Base-by-base conservation (phyloP, 2,329 filamentous ascomycete species). In the Ophiostoma sp. region DNA sequence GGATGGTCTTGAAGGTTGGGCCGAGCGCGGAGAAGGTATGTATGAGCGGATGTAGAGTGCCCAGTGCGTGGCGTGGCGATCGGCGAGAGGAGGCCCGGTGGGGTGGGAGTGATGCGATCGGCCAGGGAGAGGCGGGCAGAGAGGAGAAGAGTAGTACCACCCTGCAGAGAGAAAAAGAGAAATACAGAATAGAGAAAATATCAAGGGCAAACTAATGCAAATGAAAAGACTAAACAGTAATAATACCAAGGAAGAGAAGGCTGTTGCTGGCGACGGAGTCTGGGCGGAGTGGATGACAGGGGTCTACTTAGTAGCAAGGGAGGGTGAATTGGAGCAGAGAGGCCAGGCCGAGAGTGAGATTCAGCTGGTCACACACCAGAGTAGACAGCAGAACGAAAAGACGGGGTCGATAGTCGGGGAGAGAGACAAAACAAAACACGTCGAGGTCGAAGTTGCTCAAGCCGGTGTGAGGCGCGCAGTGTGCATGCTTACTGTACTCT, bases 81-180 rank as follows among this genome's bases (percentile, higher is more conserved):
- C 52, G 57, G 23, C 27, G 57, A 33, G 57, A 62, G 57, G 27
- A 62, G 13, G 57, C 57, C 57, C 52, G 57, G 57, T 33, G 57
- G 57, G 57, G 57, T 62, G 57, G 27, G 27, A 23, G 54, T 60
- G 54, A 60, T 33, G 54, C 54, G 54, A 60, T 60, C 54, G 27
- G 17, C 27, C n/a, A 33, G 27, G 27, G 57, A 31, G 57, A 27
- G 52, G 27, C 27, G 23, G 23, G 27, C 23, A 33, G 11, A 15
- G 8, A 57, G n/a, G 27, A n/a, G 52, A 15, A 27, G 8, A 33
- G 23, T 13, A 60, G 27, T 33, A 33, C 17, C 2, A 52, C 13
- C 3, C 17, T 17, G 17, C 44, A 17, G 17, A 27, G 52, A 23
- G 6, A 54, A 54, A 10, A 54, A 13, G 54, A 35, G 11, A 17